Evolutionary conservation across 148 eudicot genomes (phyloP).

Genomic region (Camellia lanceoleosa): DNA sequence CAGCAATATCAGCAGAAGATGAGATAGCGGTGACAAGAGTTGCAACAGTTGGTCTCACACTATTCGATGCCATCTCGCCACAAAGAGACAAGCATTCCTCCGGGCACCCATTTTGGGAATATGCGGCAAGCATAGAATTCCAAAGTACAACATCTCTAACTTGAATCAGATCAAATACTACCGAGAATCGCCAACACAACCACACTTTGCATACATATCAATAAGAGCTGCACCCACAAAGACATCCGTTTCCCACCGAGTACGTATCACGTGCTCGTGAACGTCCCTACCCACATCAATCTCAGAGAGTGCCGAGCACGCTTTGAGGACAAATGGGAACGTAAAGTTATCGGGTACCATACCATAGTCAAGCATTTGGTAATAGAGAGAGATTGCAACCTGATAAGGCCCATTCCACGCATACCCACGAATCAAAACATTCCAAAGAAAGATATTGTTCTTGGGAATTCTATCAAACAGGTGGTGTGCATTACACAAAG

Average conservation of each 20-base stretch:
- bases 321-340: slow-evolving; percentile 82
- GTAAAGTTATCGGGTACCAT: slow-evolving; percentile 75
- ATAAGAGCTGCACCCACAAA: slow-evolving; percentile 80
- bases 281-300: slow-evolving; percentile 58
- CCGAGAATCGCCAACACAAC: slow-evolving; percentile 48
- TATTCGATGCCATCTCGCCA: slow-evolving; percentile 49
- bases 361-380: slow-evolving; percentile 52
- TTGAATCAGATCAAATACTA: slow-evolving; percentile 56
- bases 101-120: slow-evolving; percentile 72
- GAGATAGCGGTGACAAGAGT: slow-evolving; percentile 70
- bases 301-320: slow-evolving; percentile 59
- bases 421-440: slow-evolving; percentile 83
- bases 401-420: slow-evolving; percentile 86
- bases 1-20: slow-evolving; percentile 61
- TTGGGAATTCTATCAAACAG: slow-evolving; percentile 78
- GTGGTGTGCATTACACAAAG: slow-evolving; percentile 45
- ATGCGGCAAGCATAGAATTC: slow-evolving; percentile 87
- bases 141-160: slow-evolving; percentile 70
- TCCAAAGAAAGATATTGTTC: slow-evolving; percentile 67
- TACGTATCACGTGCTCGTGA: slow-evolving; percentile 50
- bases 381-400: slow-evolving; percentile 47
- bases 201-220: slow-evolving; percentile 87
- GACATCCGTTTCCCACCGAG: slow-evolving; percentile 70
- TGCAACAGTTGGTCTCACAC: slow-evolving; percentile 61
- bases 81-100: slow-evolving; percentile 61